Evolutionary conservation across 1,284 basidiomycete genomes (phyloP), one percentile per base, ranked within the genome.

Genomic region (Puccinia horiana): DNA sequence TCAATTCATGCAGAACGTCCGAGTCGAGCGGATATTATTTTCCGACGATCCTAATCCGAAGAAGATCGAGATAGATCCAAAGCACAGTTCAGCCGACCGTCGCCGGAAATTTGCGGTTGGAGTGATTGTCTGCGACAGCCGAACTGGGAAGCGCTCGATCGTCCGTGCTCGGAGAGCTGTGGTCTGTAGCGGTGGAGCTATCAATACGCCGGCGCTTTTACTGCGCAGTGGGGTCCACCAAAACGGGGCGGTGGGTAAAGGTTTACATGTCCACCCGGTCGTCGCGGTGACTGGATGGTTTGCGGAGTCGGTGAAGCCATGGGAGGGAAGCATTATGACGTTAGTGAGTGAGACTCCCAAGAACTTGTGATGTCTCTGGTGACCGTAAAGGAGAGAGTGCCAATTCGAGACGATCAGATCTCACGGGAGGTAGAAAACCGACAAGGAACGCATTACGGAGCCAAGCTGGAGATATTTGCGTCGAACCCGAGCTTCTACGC

Each of bases 301-400:
- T 84, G 85, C 87, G 76, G 85, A 87, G 83, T 84, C 85, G 49
- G 86, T 89, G 77, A 85, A 87, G 69, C 87, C 89, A 0, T 88
- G 88, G 87, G 86, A 89, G 61, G 89, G 89, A 11, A 85, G 87
- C 32, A 86, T 89, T 84, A 86, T 89, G 81, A 89, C 89, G 44
- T 86, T 88, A 52, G 88, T 88, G 37, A 85, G 84, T 85, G 84
- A 8, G 84, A n/a, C 85, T 67, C 86, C 86, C 81, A 61, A 86
- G 44, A 82, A 86, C 26, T 83, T 85, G 83, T 79, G 84, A 3
- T 4, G n/a, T 32, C 61, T 44, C 35, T 37, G 11, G n/a, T 79
- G 35, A 3, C 23, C 9, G 54, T 29, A 20, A 20, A 20, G 65
- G 26, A n/a, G 26, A 20, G 44, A n/a, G n/a, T n/a, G n/a, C n/a